phyloP scores from a whole-genome alignment of 371 early-diverging fungal species.

The Mortierella sp. region DNA sequence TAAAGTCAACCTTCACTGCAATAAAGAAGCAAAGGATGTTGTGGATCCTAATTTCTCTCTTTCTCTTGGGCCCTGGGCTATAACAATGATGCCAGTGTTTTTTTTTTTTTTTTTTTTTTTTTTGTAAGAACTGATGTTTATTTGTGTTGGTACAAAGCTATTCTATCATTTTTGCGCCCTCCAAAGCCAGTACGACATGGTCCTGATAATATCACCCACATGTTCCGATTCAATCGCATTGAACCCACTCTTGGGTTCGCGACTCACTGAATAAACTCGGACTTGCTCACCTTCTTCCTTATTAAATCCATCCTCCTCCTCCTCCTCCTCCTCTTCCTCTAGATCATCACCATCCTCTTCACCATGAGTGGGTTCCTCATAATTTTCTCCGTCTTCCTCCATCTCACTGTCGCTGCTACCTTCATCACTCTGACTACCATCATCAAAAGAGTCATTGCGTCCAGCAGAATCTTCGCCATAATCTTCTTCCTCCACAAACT shows the following conservation, averaged over 20 bases:
- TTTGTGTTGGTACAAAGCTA: too few relatives aligned
- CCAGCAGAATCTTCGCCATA: not conserved
- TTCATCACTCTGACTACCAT: not conserved
- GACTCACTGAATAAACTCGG: conserved; percentile 49
- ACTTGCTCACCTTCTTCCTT: conserved; percentile 21
- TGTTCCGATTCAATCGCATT: conserved; percentile 45
- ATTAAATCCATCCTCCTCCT: conserved; percentile 12
- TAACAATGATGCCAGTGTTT: too few relatives aligned
- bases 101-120: too few relatives aligned
- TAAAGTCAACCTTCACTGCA: too few relatives aligned
- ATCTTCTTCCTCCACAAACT: too few relatives aligned
- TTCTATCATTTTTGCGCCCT: conserved; percentile 23
- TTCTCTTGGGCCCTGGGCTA: too few relatives aligned
- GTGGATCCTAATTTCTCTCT: too few relatives aligned
- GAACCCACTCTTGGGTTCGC: conserved; percentile 52
- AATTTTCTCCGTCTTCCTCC: not conserved
- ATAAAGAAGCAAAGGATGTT: too few relatives aligned
- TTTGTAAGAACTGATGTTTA: too few relatives aligned
- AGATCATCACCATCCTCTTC: conserved; percentile 12
- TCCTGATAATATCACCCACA: conserved; percentile 52
- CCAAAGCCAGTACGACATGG: conserved; percentile 54
- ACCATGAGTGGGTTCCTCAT: conserved; percentile 7
- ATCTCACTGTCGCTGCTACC: conserved; percentile 1
- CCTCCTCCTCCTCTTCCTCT: conserved; percentile 11
- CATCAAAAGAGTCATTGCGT: not conserved